Evolutionary conservation across 2,329 filamentous ascomycete genomes (phyloP).

Genomic region (Tolypocladium tundrense): DNA sequence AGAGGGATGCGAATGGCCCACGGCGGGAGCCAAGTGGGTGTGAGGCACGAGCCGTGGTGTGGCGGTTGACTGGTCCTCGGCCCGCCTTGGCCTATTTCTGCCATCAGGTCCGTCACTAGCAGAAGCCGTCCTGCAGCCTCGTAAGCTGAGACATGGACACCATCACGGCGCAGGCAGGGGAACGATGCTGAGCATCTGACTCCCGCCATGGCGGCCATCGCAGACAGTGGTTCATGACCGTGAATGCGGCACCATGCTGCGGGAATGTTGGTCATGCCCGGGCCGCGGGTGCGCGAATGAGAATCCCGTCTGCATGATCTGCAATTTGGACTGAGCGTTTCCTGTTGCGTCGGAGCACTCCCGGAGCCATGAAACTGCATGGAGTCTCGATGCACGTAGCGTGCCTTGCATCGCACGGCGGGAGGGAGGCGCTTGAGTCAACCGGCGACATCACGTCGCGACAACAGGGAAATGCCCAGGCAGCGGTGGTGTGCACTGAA

Average conservation of each 20-base stretch:
- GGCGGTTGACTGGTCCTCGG: not conserved
- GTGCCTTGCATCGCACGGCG: conserved; percentile 8
- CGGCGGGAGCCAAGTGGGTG: conserved; percentile 3
- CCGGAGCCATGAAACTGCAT: not conserved
- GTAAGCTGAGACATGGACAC: conserved; percentile 19
- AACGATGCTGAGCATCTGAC: conserved; percentile 3
- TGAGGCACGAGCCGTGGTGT: not conserved
- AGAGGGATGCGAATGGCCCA: not conserved
- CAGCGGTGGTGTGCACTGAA: not conserved
- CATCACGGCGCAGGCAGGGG: conserved; percentile 7
- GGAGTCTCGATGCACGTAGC: conserved; percentile 4
- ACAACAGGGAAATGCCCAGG: not conserved
- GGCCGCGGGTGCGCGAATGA: conserved; percentile 2
- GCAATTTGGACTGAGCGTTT: conserved; percentile 14
- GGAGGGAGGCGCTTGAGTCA: not conserved
- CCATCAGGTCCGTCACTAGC: not conserved
- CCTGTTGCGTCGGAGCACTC: conserved; percentile 15
- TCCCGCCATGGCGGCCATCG: conserved; percentile 8
- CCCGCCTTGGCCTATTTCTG: not conserved
- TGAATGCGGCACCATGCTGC: conserved; percentile 2
- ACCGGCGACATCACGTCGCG: not conserved
- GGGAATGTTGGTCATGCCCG: conserved; percentile 15
- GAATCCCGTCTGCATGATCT: conserved; percentile 16
- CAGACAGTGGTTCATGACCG: not conserved
- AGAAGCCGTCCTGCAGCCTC: not conserved